Evolutionary conservation across 768 basidiomycete species (phyloP).

Genomic region (Phanerochaete sordida): DNA sequence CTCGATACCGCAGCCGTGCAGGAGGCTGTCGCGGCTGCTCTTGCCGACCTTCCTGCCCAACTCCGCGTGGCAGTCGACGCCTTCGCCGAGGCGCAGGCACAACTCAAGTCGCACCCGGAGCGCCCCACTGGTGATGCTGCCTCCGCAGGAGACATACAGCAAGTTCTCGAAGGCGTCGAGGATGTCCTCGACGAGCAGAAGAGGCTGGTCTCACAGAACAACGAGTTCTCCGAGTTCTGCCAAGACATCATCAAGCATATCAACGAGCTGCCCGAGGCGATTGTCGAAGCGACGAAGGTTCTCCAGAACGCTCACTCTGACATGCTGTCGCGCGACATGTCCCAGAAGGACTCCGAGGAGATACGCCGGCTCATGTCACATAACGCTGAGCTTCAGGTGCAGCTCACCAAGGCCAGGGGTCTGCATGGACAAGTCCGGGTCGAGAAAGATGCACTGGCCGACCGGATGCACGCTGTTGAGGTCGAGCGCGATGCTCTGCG

Average conservation of each 20-base stretch:
- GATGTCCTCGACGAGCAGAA: conserved; percentile 49
- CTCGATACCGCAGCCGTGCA: conserved; percentile 10
- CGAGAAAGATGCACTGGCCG: conserved; percentile 71
- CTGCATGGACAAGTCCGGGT: conserved; percentile 76
- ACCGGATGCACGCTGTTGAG: conserved; percentile 59
- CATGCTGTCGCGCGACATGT: conserved; percentile 52
- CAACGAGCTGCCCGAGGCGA: conserved; percentile 52
- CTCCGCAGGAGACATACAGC: conserved; percentile 27
- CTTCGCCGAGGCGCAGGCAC: conserved; percentile 31
- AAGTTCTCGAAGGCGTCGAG: conserved; percentile 49
- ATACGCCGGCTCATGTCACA: conserved; percentile 47
- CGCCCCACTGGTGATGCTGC: conserved; percentile 15
- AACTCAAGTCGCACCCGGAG: conserved; percentile 16
- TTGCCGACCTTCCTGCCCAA: conserved; percentile 47
- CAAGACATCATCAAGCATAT: conserved; percentile 53
- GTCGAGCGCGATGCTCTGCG: conserved; percentile 62
- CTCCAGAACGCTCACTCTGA: conserved; percentile 63
- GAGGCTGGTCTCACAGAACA: conserved; percentile 41
- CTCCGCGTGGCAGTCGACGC: conserved; percentile 42
- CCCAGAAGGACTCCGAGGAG: conserved; percentile 67
- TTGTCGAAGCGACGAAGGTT: conserved; percentile 48
- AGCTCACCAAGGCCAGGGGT: conserved; percentile 72
- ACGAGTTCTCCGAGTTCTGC: conserved; percentile 48
- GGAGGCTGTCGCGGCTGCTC: conserved; percentile 27
- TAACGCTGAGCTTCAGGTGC: conserved; percentile 69